These are phyloP conservation scores for Aphanomyces euteiches DNA, from an alignment of 352 stramenopile species.

Conservation along the genomic window DNA sequence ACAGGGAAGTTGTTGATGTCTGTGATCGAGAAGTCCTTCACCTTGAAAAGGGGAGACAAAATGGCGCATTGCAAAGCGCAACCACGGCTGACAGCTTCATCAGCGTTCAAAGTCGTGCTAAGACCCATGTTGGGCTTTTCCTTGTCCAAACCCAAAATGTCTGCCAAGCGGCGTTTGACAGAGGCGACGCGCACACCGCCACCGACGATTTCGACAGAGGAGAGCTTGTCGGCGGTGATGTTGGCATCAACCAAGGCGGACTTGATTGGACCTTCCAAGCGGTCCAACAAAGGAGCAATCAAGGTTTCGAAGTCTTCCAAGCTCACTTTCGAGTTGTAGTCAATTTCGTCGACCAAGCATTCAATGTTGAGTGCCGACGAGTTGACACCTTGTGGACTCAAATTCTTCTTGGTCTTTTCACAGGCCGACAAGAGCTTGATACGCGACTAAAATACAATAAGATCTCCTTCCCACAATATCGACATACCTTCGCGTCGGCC, in stretches of 20 bases:
- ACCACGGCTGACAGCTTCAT: constrained; percentile 96
- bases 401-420: constrained; percentile 99
- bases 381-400: constrained; percentile 94
- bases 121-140: constrained; percentile 95
- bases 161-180: constrained; percentile 91
- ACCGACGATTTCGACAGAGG: constrained; percentile 94
- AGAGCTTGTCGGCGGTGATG: constrained; percentile 86
- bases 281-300: constrained; percentile 82
- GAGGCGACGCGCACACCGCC: constrained; percentile 94
- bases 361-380: constrained; percentile 96
- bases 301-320: constrained; percentile 95
- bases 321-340: constrained; percentile 94
- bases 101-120: constrained; percentile 98
- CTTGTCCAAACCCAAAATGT: constrained; percentile 90
- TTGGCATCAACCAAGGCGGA: constrained; percentile 83
- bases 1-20: constrained; percentile 91
- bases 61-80: constrained; percentile 98
- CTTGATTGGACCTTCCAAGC: constrained; percentile 83
- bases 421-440: constrained; percentile 96
- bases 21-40: constrained; percentile 88
- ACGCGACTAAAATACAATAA: constrained; percentile 46
- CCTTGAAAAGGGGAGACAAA: constrained; percentile 97
- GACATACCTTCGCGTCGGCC: constrained; percentile 77
- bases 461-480: too few species aligned
- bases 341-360: constrained; percentile 96